Evolutionary conservation across 1,284 basidiomycete genomes (phyloP).

Genomic region (Blastosporella zonata): DNA sequence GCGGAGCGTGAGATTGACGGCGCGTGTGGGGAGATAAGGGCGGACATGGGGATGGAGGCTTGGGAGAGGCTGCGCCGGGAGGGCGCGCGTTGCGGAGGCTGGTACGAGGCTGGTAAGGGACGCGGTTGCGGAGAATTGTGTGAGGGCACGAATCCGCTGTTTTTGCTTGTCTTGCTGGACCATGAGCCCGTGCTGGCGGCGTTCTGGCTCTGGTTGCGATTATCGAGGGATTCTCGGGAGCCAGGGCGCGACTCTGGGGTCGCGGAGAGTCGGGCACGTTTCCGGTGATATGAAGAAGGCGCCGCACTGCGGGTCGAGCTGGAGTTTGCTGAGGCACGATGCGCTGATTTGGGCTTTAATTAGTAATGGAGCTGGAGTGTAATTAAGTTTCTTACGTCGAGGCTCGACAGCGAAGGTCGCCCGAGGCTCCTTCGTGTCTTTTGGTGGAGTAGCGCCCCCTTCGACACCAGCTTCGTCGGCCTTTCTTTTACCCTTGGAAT

Average conservation of each 20-base stretch:
- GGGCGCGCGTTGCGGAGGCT: slow-evolving; percentile 31
- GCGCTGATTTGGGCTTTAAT: slow-evolving; percentile 27
- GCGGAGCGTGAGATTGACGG: slow-evolving; percentile 58
- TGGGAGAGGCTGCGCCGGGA: slow-evolving; percentile 54
- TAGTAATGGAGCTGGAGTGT: not conserved
- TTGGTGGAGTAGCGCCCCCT: slow-evolving; percentile 41
- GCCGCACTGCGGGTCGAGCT: slow-evolving; percentile 41
- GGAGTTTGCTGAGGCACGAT: slow-evolving; percentile 41
- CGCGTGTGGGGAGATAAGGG: slow-evolving; percentile 70
- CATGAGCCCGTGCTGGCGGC: slow-evolving; percentile 48
- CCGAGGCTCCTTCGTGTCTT: slow-evolving; percentile 36
- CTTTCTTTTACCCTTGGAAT: slow-evolving; percentile 42
- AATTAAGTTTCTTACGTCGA: slow-evolving; percentile 34
- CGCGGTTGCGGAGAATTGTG: slow-evolving; percentile 19
- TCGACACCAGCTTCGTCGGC: slow-evolving; percentile 44
- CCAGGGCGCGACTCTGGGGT: slow-evolving; percentile 38
- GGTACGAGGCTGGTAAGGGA: slow-evolving; percentile 20
- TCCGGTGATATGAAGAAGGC: slow-evolving; percentile 67
- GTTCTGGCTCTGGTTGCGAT: slow-evolving; percentile 23
- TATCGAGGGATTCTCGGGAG: slow-evolving; percentile 29
- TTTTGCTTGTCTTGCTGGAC: slow-evolving; percentile 56
- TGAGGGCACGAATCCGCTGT: slow-evolving; percentile 28
- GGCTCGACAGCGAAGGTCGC: slow-evolving; percentile 46
- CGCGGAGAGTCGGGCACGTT: slow-evolving; percentile 59
- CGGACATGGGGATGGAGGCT: slow-evolving; percentile 72